These are phyloP conservation scores for Elsinoe arachidis DNA, from an alignment of 2,329 filamentous ascomycete genomes.

Conservation along the genomic window DNA sequence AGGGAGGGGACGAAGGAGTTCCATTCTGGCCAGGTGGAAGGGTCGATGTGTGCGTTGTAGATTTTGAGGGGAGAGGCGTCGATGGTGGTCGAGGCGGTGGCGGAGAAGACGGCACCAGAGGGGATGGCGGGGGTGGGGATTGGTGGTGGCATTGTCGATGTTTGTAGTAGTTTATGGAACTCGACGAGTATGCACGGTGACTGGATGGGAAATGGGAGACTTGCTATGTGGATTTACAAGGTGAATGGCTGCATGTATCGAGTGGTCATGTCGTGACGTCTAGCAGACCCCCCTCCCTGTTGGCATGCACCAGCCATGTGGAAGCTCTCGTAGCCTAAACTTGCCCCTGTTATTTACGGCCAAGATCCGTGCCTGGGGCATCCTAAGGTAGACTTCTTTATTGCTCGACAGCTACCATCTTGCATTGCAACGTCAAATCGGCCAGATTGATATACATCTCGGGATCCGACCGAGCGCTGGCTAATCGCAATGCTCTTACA, in stretches of 20 bases:
- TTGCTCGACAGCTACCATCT: too few relatives aligned
- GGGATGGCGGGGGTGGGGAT: conserved; percentile 24
- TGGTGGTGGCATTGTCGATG: conserved; percentile 16
- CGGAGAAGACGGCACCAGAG: conserved; percentile 26
- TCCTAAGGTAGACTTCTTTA: not conserved
- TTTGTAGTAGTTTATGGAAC: not conserved
- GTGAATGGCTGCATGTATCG: too few relatives aligned
- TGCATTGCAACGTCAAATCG: too few relatives aligned
- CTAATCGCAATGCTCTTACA: too few relatives aligned
- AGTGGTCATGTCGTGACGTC: conserved; percentile 1
- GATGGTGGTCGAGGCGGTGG: conserved; percentile 30
- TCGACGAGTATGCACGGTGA: too few relatives aligned
- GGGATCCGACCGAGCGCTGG: too few relatives aligned
- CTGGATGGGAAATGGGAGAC: not conserved
- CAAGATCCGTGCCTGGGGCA: not conserved
- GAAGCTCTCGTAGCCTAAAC: not conserved
- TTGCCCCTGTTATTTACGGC: not conserved
- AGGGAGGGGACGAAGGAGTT: conserved; percentile 40
- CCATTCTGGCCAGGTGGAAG: conserved; percentile 40
- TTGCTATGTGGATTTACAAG: not conserved
- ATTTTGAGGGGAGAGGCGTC: conserved; percentile 34
- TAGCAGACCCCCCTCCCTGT: not conserved
- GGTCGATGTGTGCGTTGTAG: conserved; percentile 37
- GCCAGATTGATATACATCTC: too few relatives aligned
- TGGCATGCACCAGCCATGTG: not conserved